phyloP scores from a whole-genome alignment of 2,329 filamentous ascomycete species.

The Pseudogymnoascus sp. region DNA sequence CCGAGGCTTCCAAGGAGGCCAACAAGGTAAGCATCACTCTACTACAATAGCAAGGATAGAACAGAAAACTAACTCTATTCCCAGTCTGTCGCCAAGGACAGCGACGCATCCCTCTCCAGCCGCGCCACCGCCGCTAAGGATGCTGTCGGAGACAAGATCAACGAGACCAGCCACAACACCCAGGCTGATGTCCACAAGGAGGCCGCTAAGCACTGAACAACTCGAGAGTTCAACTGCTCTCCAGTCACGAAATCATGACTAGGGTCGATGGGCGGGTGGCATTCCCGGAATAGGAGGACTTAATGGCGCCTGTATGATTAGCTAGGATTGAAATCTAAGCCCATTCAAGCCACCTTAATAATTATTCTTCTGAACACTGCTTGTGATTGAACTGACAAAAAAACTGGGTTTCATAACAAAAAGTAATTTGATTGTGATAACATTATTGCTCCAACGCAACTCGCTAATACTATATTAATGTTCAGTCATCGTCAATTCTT shows the following conservation, averaged over 20 bases:
- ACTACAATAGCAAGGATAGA: neutral
- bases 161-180: constrained; percentile 46
- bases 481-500: neutral
- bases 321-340: constrained; percentile 8
- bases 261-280: constrained; percentile 7
- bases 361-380: neutral
- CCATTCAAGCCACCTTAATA: neutral
- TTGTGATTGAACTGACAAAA: neutral
- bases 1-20: constrained; percentile 49
- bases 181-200: constrained; percentile 44
- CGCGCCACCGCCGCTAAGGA: constrained; percentile 47
- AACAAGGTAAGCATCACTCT: constrained; percentile 43
- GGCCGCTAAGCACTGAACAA: constrained; percentile 19
- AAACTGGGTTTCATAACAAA: neutral
- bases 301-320: constrained; percentile 7
- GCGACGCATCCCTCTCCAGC: constrained; percentile 37
- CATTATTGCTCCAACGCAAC: neutral
- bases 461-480: neutral
- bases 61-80: constrained; percentile 21
- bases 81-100: constrained; percentile 44
- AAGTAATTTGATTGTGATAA: neutral
- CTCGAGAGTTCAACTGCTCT: constrained; percentile 7
- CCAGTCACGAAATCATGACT: constrained; percentile 7
- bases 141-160: constrained; percentile 46
- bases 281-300: neutral